Percentiles rank a stretch among this genome's conserved stretches.
These are phyloP conservation scores for Solanum lignicaule DNA, from an alignment of 257 asterid genomes.

Conservation along the genomic window DNA sequence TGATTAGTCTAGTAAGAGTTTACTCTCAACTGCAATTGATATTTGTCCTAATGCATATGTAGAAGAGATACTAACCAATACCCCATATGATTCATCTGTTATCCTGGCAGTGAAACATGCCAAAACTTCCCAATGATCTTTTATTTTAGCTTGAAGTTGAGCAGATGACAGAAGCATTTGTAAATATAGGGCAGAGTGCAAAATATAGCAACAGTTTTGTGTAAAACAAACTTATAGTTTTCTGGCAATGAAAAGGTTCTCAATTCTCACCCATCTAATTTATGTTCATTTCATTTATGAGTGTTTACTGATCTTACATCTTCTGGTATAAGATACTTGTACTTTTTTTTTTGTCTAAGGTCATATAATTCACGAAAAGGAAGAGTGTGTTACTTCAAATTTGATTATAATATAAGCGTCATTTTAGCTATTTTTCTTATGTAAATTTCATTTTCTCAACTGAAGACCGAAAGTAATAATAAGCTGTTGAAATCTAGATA, in stretches of 20 bases:
- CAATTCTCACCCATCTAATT: neutral
- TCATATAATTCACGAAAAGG: too few relatives aligned
- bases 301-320: neutral
- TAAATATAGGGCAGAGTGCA: neutral
- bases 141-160: conserved; percentile 7
- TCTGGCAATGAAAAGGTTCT: neutral
- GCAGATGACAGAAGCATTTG: neutral
- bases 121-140: conserved; percentile 3
- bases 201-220: neutral
- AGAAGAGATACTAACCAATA: conserved; percentile 3
- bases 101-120: neutral
- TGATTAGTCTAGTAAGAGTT: conserved; percentile 26
- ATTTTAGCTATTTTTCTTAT: too few relatives aligned
- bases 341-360: neutral
- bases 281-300: neutral
- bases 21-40: neutral
- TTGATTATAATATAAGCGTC: too few relatives aligned
- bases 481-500: neutral
- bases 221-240: neutral
- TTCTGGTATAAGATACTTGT: neutral
- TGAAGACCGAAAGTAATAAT: too few relatives aligned
- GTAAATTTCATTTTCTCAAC: too few relatives aligned
- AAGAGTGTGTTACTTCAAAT: too few relatives aligned
- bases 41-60: neutral
- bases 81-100: neutral